Evolutionary conservation across 306 rosid species (phyloP), one percentile per base, ranked within the genome.

Genomic region (Acacia crassicarpa): DNA sequence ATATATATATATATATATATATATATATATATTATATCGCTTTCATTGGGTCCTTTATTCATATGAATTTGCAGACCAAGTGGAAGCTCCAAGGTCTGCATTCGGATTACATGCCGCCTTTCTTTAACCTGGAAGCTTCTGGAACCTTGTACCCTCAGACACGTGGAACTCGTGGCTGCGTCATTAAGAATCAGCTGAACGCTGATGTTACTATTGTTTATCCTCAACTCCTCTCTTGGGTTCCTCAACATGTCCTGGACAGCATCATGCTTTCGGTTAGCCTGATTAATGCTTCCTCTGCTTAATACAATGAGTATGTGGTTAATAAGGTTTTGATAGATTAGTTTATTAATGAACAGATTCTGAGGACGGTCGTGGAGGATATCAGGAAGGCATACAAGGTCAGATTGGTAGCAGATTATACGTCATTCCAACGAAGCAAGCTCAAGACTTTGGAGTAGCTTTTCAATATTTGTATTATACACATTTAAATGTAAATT

Each of bases 81-180:
- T 72, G 77, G 40, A 85, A 77, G 61, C 54, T 85, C 45, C 62
- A 69, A 54, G 80, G 70, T 38, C 68, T 81, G 3, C 35, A 66
- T 41, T 38, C 27, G 71, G 67, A 72, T 75, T 76, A 80, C 70
- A 14, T 75, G 11, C 87, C 87, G 1, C 46, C 15, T 8, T 40
- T 23, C 65, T 49, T 85, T 71, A 81, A 45, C 61, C 40, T 85
- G 11, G 61, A 85, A 16, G 85, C 67, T 13, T 77, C 14, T 63
- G 88, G 83, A 81, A 54, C 72, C 54, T 5, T 85, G 10, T 85
- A 81, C 73, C 35, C 82, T 16, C 85, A 72, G 66, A 85, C 22
- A 8, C 12, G 46, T 58, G 87, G 84, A 81, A 43, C 7, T 6
- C 66, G 54, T 10, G 51, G 79, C 2, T 76, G 22, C 76, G 10